Conservation (phyloP, 2,329 filamentous ascomycete species). For the Blumeria hordei region DNA sequence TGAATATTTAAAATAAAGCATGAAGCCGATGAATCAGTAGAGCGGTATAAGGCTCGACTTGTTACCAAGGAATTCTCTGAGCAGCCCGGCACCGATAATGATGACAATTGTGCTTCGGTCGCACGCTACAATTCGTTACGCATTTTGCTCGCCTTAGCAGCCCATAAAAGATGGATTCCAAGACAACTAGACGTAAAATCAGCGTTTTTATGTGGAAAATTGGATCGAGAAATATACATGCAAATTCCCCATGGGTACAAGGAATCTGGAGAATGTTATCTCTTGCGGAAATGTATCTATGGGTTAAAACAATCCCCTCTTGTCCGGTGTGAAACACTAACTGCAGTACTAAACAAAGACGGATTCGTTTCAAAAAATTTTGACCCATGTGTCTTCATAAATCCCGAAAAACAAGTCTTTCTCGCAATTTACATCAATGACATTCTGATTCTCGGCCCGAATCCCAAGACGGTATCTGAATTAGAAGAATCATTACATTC, state of each 20-base stretch:
- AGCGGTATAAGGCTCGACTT: background rate
- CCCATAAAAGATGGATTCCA: slow-evolving; percentile 1
- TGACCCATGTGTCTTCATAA: background rate
- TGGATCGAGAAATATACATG: background rate
- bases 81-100: background rate
- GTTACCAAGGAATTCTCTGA: background rate
- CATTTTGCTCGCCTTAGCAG: background rate
- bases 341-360: background rate
- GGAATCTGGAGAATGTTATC: background rate
- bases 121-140: background rate
- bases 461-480: no score
- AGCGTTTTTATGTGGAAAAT: background rate
- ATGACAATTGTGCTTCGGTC: background rate
- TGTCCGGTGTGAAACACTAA: background rate
- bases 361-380: background rate
- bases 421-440: background rate
- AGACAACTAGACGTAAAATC: slow-evolving; percentile 1
- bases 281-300: background rate
- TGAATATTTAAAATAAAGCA: background rate
- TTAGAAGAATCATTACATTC: no score
- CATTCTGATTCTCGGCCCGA: background rate
- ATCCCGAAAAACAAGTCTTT: background rate
- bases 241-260: background rate
- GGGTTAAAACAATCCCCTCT: background rate
- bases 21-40: background rate